Evolutionary conservation across 192 early-diverging fungal species (phyloP), one percentile per base, ranked within the genome.

Genomic region (Entomortierella chlamydospora): DNA sequence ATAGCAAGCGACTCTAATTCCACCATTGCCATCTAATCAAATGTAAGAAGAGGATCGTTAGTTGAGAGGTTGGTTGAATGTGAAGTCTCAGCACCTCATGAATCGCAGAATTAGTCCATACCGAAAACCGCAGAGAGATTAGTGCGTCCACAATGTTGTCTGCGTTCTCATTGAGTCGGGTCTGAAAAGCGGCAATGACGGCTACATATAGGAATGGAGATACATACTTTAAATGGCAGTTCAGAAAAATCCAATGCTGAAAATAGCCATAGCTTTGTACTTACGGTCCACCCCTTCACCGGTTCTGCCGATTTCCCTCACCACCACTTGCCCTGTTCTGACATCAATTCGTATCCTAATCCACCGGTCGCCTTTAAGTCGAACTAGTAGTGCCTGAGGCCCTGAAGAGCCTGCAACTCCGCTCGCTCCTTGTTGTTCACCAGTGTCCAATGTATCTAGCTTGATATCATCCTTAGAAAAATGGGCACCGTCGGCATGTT

Each of bases 251-350:
- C 10, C 34, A 37, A 37, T 10, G 10, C 10, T 37, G 7, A 47
- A 5, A 47, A 47, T 12, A 41, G 39, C 39, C 15, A 17, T 41
- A 57, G 6, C 6, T 5, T 29, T 8, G n/a, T 37, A 66, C 82
- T 78, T 82, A 87, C 86, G 72, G 79, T 87, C 86, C 22, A 79
- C 76, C 52, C 83, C 84, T 41, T 85, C 83, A 18, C 72, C 71
- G 29, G 81, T 72, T 17, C 70, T 78, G 29, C 84, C 83, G 31
- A 83, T 70, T 43, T 85, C 86, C 15, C 68, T 76, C 4, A 80
- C 82, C 17, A 81, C 82, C 29, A 87, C 68, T 22, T 69, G 81
- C 12, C 86, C 86, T 23, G 84, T 83, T 17, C 86, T 83, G 41
- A 82, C 68, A 62, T 87, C 86, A 8, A 85, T 72, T 9, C 80